Evolutionary conservation across 352 stramenopile species (phyloP), one percentile per base, ranked within the genome.

Genomic region (Globisporangium paroecandrum): DNA sequence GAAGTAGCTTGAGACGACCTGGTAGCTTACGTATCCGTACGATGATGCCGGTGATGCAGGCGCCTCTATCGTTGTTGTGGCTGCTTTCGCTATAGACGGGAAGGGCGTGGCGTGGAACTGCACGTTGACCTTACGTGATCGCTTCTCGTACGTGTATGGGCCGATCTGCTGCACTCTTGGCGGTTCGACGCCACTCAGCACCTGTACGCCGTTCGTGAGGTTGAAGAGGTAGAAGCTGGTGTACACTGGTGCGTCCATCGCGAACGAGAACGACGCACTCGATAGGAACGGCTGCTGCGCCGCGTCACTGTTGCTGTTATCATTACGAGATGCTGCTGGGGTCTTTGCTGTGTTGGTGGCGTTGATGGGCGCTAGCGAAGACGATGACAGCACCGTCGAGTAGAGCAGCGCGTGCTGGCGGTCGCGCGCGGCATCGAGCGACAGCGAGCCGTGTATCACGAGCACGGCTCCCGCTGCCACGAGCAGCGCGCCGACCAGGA

Each of bases 171-270:
- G 27, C 4, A 91, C 62, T 0, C 57, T 18, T 0, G 85, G 83
- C 32, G 67, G 13, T 9, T 63, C 68, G 12, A 24, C 62, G 0
- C 82, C 79, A 2, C 53, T 43, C 0, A 91, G 58, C 36, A 93
- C 65, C 10, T 68, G 66, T n/a, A 53, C 64, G 4, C 63, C 73
- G 57, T 93, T 91, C 2, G 82, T 89, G 72, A 93, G 68, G 53
- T 93, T 93, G 72, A 80, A 91, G 9, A 90, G 65, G 63, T 89
- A 92, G 34, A 90, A 85, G 62, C 82, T 89, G 32, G 74, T 70
- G 64, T 78, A 81, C 55, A 76, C 72, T 0, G 79, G 79, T 22
- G 76, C 82, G 63, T 88, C 77, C 69, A 90, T 87, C 1, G 74
- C 72, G 53, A 74, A 73, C 24, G 65, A 75, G 36, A 87, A 84